Conservation (phyloP, 2,329 filamentous ascomycete species). For the Cyphellophora attinorum region DNA sequence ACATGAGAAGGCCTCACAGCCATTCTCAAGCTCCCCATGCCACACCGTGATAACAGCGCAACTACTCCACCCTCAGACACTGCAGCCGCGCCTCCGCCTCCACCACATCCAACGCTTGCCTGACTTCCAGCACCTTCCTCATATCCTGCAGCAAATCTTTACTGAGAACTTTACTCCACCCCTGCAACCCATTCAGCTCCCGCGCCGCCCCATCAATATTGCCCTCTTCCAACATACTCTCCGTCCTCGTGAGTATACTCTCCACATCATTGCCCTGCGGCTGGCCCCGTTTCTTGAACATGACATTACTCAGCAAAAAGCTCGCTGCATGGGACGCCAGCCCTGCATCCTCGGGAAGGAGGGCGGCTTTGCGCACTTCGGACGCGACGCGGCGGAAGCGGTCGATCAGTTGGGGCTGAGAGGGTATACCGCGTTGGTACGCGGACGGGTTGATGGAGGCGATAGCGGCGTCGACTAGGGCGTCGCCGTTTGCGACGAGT, state of each 20-base stretch:
- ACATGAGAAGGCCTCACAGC: too few species aligned
- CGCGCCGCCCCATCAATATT: slow-evolving; percentile 82
- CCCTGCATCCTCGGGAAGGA: slow-evolving; percentile 87
- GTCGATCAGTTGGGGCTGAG: slow-evolving; percentile 77
- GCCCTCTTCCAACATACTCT: slow-evolving; percentile 85
- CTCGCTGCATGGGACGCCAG: slow-evolving; percentile 90
- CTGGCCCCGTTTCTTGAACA: slow-evolving; percentile 89
- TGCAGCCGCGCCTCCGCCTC: slow-evolving; percentile 81
- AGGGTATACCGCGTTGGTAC: slow-evolving; percentile 86
- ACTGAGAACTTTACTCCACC: slow-evolving; percentile 92
- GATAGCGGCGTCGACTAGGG: slow-evolving; percentile 85
- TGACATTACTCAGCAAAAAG: slow-evolving; percentile 79
- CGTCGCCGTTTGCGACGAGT: slow-evolving; percentile 74
- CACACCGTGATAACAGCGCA: too few species aligned
- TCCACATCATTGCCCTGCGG: slow-evolving; percentile 84
- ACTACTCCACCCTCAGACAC: slow-evolving; percentile 72
- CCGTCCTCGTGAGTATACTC: slow-evolving; percentile 80
- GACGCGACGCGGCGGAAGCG: slow-evolving; percentile 85
- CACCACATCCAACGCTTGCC: slow-evolving; percentile 93
- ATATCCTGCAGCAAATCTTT: slow-evolving; percentile 90
- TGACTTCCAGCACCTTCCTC: slow-evolving; percentile 84
- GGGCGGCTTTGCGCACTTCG: slow-evolving; percentile 88
- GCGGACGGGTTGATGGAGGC: slow-evolving; percentile 90
- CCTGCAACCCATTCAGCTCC: slow-evolving; percentile 86
- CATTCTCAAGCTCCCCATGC: too few species aligned